Evolutionary conservation across 2,329 filamentous ascomycete species (phyloP), one percentile per base, ranked within the genome.

Genomic region (Fusarium poae): DNA sequence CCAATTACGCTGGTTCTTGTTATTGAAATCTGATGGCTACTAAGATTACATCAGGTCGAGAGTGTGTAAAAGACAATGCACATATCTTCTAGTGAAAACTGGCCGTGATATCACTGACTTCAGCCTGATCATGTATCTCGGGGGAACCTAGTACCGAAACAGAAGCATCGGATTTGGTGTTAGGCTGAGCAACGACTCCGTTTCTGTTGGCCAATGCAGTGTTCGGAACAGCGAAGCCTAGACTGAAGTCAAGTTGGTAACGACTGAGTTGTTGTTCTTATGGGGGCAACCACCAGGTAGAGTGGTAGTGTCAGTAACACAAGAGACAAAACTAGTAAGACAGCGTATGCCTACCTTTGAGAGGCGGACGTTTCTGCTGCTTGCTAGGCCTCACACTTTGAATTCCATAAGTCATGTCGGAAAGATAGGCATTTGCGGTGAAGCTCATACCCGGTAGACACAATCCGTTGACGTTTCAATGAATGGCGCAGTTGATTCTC

Each of bases 1-100:
- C 51, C 51, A 54, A 54, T 54, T 48, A 54, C 51, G 51, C 50
- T 13, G 37, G n/a, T 40, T n/a, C 21, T 12, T 12, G 2, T 32
- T 42, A 15, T 42, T 42, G 21, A 42, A 20, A 3, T 1, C 1
- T 13, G 4, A 0, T 13, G 2, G 1, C 11, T 12, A 4, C 6
- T 37, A 10, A 11, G 2, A 3, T 2, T 20, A 6, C 2, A 20
- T 37, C 1, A 20, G 11, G n/a, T 10, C 11, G 4, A 6, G 6
- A 6, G 3, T 32, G 2, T 16, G 13, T 5, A 32, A 5, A 6
- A 2, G 15, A 15, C 15, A 1, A 13, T 32, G 8, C 6, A 16
- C 15, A 32, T 25, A 25, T 7, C 25, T 25, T 25, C 25, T n/a
- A n/a, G n/a, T n/a, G n/a, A n/a, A n/a, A n/a, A n/a, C n/a, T n/a